Evolutionary conservation across 441 rosid genomes (phyloP).

Genomic region (Geranium incanum): DNA sequence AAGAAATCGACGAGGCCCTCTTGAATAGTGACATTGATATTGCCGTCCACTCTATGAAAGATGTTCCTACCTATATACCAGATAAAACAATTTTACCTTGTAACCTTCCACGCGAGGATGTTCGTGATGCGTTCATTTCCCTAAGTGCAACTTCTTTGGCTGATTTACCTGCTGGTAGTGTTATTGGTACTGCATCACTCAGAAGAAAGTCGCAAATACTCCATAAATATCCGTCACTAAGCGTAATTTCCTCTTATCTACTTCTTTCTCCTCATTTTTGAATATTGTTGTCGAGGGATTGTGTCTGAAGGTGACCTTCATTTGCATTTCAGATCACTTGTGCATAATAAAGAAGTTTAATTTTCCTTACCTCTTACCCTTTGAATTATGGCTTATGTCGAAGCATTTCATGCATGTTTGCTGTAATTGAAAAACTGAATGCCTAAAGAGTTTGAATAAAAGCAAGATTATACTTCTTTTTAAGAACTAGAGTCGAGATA

Average conservation of each 20-base stretch:
- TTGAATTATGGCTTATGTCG: too few species aligned
- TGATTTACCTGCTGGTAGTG: conserved; percentile 76
- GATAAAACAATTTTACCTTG: conserved; percentile 79
- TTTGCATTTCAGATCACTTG: too few species aligned
- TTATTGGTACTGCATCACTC: conserved; percentile 91
- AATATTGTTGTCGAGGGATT: too few species aligned
- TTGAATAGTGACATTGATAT: conserved; percentile 84
- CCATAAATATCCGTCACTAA: conserved; percentile 68
- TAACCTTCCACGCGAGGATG: conserved; percentile 88
- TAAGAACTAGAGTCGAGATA: too few species aligned
- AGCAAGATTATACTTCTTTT: too few species aligned
- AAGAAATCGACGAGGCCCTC: conserved; percentile 89
- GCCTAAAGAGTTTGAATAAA: too few species aligned
- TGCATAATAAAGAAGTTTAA: too few species aligned
- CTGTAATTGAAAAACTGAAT: too few species aligned
- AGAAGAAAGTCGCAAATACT: conserved; percentile 93
- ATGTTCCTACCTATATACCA: conserved; percentile 87
- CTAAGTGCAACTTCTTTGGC: conserved; percentile 51
- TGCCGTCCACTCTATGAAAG: conserved; percentile 97
- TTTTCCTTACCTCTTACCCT: too few species aligned
- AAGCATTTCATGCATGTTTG: too few species aligned
- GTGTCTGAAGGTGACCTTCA: too few species aligned
- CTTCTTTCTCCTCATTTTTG: background rate
- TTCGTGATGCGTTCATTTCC: conserved; percentile 87
- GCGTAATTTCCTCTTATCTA: conserved; percentile 26